A percentile compares a stretch with the other conserved stretches of the same genome.
Conservation (phyloP, 2,329 filamentous ascomycete species). For the Tricladium varicosporioides region DNA sequence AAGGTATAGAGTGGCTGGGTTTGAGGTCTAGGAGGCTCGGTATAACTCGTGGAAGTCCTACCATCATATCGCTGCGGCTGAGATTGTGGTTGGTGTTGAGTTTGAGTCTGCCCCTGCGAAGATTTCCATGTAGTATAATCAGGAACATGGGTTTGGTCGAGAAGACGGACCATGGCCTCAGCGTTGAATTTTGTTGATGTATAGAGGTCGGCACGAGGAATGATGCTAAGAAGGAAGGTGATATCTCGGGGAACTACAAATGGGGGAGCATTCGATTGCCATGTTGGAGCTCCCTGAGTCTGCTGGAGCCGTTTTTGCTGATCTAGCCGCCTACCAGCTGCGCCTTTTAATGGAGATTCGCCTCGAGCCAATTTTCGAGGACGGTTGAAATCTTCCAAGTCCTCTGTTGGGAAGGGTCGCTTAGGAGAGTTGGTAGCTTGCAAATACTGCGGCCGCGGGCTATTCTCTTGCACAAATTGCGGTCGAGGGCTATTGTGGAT, state of each 20-base stretch:
- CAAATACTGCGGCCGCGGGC: slow-evolving; percentile 32
- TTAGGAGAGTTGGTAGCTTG: slow-evolving; percentile 38
- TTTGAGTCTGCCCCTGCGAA: slow-evolving; percentile 31
- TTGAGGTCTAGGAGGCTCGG: slow-evolving; percentile 12
- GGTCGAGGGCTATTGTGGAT: slow-evolving; percentile 37
- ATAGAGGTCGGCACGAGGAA: slow-evolving; percentile 66
- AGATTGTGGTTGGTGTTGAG: slow-evolving; percentile 23
- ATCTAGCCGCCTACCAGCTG: slow-evolving; percentile 79
- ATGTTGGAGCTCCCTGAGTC: slow-evolving; percentile 39
- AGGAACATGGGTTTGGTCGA: slow-evolving; percentile 67
- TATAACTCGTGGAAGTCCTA: slow-evolving; percentile 20
- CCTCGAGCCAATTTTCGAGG: slow-evolving; percentile 85
- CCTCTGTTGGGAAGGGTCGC: slow-evolving; percentile 51
- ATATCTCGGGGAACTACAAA: slow-evolving; percentile 71
- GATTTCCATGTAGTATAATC: slow-evolving; percentile 56
- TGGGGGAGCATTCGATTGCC: slow-evolving; percentile 41
- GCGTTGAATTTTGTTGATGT: slow-evolving; percentile 68
- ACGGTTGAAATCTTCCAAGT: slow-evolving; percentile 67
- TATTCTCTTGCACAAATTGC: slow-evolving; percentile 31
- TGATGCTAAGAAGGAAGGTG: slow-evolving; percentile 58
- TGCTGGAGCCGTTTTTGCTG: slow-evolving; percentile 61
- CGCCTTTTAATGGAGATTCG: slow-evolving; percentile 91
- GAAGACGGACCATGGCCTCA: slow-evolving; percentile 67
- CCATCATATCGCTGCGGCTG: slow-evolving; percentile 15
- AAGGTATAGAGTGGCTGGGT: slow-evolving; percentile 8